Evolutionary conservation across 1,284 basidiomycete species (phyloP).

Genomic region (Sparassis latifolia): DNA sequence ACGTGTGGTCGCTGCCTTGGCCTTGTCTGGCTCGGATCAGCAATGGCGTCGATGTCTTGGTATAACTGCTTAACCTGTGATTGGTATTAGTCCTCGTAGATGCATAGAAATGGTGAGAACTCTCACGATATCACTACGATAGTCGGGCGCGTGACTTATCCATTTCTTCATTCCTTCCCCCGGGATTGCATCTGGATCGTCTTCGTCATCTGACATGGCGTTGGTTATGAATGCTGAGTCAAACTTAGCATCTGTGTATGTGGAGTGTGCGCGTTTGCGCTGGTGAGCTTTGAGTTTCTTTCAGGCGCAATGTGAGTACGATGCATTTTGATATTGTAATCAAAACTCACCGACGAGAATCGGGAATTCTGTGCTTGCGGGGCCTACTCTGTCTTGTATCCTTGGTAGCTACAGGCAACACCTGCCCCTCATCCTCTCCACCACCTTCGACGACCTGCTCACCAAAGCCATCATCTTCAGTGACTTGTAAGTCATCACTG

Average conservation of each 20-base stretch:
- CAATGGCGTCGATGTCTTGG: neutral
- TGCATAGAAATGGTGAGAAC: neutral
- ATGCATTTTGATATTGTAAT: neutral
- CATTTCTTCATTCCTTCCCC: neutral
- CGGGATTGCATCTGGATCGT: neutral
- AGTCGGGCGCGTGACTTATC: neutral
- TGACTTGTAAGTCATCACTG: neutral
- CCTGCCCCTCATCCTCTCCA: too few species aligned
- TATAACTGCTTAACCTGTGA: neutral
- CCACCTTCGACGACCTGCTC: neutral
- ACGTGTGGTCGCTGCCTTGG: neutral
- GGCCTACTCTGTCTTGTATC: neutral
- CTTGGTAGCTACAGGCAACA: too few species aligned
- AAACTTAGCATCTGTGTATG: neutral
- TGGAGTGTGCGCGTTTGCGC: neutral
- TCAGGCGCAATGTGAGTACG: neutral
- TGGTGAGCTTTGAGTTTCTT: neutral
- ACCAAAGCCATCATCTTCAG: neutral
- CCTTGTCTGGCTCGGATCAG: neutral
- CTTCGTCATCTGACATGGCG: slow-evolving; percentile 4
- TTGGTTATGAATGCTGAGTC: neutral
- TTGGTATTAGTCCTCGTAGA: neutral
- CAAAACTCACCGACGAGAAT: neutral
- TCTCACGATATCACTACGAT: neutral
- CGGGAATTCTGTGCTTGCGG: neutral